These are phyloP conservation scores for Calonectria ilicicola DNA, from an alignment of 2,329 filamentous ascomycete genomes.

Conservation along the genomic window DNA sequence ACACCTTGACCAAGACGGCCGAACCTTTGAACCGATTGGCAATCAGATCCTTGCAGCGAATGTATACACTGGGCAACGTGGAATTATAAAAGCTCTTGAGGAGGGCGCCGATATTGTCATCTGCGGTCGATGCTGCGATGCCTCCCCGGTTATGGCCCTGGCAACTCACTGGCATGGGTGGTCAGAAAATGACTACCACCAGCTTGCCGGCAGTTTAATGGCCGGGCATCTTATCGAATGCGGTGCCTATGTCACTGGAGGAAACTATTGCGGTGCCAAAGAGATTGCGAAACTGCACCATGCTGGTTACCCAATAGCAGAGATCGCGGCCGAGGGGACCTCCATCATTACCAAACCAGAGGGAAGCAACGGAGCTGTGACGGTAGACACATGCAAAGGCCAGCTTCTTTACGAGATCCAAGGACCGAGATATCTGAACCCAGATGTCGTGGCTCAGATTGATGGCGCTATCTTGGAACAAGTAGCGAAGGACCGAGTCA, in stretches of 20 bases:
- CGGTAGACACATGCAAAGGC: constrained; percentile 42
- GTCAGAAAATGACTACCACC: constrained; percentile 56
- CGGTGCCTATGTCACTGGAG: constrained; percentile 62
- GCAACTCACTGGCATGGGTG: constrained; percentile 65
- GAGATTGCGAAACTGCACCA: constrained; percentile 34
- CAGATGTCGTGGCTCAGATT: constrained; percentile 53
- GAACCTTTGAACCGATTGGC: constrained; percentile 3
- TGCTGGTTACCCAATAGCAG: constrained; percentile 60
- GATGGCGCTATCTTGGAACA: constrained; percentile 52
- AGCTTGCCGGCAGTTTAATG: constrained; percentile 59
- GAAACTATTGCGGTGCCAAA: constrained; percentile 61
- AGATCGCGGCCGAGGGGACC: constrained; percentile 57
- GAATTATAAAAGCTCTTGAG: constrained; percentile 52
- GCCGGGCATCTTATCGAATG: constrained; percentile 65
- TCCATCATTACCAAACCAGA: constrained; percentile 63
- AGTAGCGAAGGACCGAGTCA: constrained; percentile 36
- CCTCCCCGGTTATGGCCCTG: constrained; percentile 62
- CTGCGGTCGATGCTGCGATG: constrained; percentile 57
- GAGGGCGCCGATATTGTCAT: constrained; percentile 56
- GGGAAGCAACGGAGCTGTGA: constrained; percentile 55
- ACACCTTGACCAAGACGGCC: constrained; percentile 28
- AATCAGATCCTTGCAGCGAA: constrained; percentile 47
- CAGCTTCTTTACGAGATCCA: constrained; percentile 59
- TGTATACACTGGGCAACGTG: constrained; percentile 63
- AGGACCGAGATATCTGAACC: constrained; percentile 54